Evolutionary conservation across 768 basidiomycete genomes (phyloP).

Genomic region (Cystobasidium ongulense): DNA sequence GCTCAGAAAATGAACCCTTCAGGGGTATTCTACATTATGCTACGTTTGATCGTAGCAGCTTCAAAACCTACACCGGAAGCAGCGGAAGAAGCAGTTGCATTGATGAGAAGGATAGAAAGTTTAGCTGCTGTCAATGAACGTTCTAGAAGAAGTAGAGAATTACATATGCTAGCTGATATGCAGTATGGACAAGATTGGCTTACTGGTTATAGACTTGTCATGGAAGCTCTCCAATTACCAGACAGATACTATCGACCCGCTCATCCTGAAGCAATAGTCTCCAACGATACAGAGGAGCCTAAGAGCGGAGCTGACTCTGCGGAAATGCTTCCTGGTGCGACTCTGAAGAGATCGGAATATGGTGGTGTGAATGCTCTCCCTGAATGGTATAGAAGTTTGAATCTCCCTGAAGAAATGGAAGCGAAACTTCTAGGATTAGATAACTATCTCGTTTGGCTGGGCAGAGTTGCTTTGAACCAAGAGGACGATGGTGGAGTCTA

Average conservation of each 20-base stretch:
- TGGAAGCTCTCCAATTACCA: constrained; percentile 28
- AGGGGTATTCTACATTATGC: constrained; percentile 13
- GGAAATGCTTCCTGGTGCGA: not conserved
- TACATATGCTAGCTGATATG: constrained; percentile 21
- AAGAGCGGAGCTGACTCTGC: not conserved
- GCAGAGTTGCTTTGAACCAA: constrained; percentile 28
- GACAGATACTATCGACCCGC: constrained; percentile 19
- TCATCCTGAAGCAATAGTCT: not conserved
- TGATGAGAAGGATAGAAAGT: constrained; percentile 8
- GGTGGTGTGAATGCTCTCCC: constrained; percentile 24
- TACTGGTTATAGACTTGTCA: not conserved
- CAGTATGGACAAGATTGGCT: constrained; percentile 26
- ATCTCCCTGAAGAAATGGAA: not conserved
- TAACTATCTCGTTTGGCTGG: constrained; percentile 21
- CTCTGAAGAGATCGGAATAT: not conserved
- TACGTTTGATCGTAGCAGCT: constrained; percentile 11
- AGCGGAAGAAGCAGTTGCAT: not conserved
- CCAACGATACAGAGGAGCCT: not conserved
- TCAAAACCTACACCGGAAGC: not conserved
- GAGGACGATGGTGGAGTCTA: constrained; percentile 32
- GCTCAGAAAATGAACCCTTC: not conserved
- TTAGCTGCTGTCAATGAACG: constrained; percentile 27
- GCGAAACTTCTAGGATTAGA: constrained; percentile 21
- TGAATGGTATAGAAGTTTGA: constrained; percentile 22
- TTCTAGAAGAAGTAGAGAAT: not conserved